Base-by-base conservation (phyloP, 305 asterid genomes). In the Plantago lanceolata region DNA sequence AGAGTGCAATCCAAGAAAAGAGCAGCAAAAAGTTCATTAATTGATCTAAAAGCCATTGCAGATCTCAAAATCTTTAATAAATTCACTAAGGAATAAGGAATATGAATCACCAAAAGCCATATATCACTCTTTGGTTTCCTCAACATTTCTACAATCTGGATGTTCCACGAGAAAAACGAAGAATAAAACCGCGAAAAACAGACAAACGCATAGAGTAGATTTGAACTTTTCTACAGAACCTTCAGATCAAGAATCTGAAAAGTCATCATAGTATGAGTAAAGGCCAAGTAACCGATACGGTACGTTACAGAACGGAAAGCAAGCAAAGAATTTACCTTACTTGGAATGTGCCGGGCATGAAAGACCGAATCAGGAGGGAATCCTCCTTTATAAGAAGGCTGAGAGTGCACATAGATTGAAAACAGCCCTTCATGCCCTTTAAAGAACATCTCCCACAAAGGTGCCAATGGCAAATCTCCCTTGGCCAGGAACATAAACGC, bases 401-500 rank as follows among this genome's bases (percentile, higher is more conserved):
- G 86, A 18, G 89, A 66, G 67, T 88, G 97, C 16, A 90, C 83
- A 18, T 88, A 89, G 59, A 91, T 83, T 4, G 91, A 80, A 35
- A 66, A 91, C 19, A 71, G 53, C 0, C 81, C 88, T 60, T 84
- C 66, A 60, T 86, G 75, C n/a, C 94, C 96, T 43, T 26, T 68
- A 68, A 90, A 90, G 62, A 88, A 90, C 45, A 69, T 70, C 62
- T 90, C 89, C 97, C 97, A 90, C 16, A 90, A 69, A 5, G 94
- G 94, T 1, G 85, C 91, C 80, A 90, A 35, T n/a, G 97, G 89
- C 75, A 90, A 51, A 24, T 75, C 79, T 49, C 81, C 84, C 70
- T 85, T 79, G 0, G 82, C 83, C 18, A 91, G 80, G 53, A 85
- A 91, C 96, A 91, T 83, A 78, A 91, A 91, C 0, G 97, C 96